Evolutionary conservation across 129 eudicot species (phyloP).

Genomic region (Cynara cardunculus): DNA sequence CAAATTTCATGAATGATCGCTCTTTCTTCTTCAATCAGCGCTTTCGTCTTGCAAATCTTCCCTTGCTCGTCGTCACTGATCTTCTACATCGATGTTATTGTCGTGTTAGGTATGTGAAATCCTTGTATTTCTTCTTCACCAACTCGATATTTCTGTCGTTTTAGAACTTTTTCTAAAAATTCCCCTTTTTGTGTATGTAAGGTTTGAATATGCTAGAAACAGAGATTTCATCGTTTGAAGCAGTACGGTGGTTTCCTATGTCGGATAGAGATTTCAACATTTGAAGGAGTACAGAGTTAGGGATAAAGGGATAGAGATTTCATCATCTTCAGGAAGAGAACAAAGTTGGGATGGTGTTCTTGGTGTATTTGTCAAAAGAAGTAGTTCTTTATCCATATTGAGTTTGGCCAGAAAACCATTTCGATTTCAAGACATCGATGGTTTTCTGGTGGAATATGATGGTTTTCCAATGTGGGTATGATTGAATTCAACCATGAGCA

Average conservation of each 20-base stretch:
- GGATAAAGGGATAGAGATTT: conserved; percentile 54
- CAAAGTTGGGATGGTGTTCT: conserved; percentile 40
- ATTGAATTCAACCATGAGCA: not conserved
- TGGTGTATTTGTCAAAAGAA: conserved; percentile 41
- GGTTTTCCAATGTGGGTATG: not conserved
- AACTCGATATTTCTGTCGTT: no score
- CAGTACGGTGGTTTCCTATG: no score
- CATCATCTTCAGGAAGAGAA: conserved; percentile 62
- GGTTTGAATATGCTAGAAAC: conserved; percentile 20
- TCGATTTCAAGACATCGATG: not conserved
- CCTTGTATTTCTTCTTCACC: no score
- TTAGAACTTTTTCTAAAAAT: no score
- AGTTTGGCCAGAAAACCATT: conserved; percentile 20
- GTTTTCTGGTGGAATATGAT: not conserved
- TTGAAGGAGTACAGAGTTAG: conserved; percentile 45
- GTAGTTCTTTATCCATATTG: conserved; percentile 63
- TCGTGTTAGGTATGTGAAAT: no score
- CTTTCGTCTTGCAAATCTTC: no score
- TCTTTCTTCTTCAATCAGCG: no score
- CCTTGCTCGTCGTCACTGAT: no score
- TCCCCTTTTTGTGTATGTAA: no score
- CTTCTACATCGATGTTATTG: no score
- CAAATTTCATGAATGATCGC: no score
- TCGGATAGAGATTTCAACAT: conserved; percentile 58
- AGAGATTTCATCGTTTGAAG: conserved; percentile 64